These are phyloP conservation scores for baker's yeast (Saccharomyces cerevisiae) DNA, from an alignment of 805 yeast species.

Conservation along the genomic window DNA sequence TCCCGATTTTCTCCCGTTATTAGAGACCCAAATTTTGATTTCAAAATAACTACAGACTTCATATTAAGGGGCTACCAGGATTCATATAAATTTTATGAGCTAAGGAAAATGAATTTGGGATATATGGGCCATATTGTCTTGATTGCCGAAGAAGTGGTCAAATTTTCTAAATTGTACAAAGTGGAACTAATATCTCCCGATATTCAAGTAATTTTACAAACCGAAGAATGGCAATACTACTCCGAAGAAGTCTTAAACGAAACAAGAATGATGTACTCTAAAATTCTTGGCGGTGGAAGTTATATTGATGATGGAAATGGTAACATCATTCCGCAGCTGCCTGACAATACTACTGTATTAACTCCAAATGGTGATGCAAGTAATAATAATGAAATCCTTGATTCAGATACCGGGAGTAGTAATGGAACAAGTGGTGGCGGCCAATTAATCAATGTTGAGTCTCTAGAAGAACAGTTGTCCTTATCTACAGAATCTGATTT, in stretches of 20 bases:
- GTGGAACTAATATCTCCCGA: slow-evolving; percentile 28
- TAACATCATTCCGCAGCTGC: slow-evolving; percentile 17
- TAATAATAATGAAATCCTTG: neutral
- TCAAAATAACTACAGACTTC: slow-evolving; percentile 48
- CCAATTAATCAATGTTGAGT: slow-evolving; percentile 13
- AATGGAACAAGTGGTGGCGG: slow-evolving; percentile 8
- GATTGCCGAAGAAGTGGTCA: slow-evolving; percentile 92
- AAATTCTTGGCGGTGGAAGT: slow-evolving; percentile 31
- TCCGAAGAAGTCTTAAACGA: slow-evolving; percentile 25
- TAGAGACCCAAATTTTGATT: slow-evolving; percentile 29
- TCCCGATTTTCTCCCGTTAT: neutral
- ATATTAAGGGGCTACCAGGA: slow-evolving; percentile 55
- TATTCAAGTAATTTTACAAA: slow-evolving; percentile 18
- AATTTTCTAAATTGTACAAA: slow-evolving; percentile 48
- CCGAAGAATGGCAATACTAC: slow-evolving; percentile 23
- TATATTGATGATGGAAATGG: slow-evolving; percentile 23
- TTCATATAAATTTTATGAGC: slow-evolving; percentile 53
- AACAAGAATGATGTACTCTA: slow-evolving; percentile 31
- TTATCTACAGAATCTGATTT: slow-evolving; percentile 25
- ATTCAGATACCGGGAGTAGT: slow-evolving; percentile 1
- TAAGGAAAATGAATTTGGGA: slow-evolving; percentile 64
- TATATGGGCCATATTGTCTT: slow-evolving; percentile 95
- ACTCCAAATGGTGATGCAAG: neutral
- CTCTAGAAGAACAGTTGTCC: slow-evolving; percentile 13
- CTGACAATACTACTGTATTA: slow-evolving; percentile 1